Conservation (phyloP, 2,329 filamentous ascomycete genomes). For the Cercospora berteroae region DNA sequence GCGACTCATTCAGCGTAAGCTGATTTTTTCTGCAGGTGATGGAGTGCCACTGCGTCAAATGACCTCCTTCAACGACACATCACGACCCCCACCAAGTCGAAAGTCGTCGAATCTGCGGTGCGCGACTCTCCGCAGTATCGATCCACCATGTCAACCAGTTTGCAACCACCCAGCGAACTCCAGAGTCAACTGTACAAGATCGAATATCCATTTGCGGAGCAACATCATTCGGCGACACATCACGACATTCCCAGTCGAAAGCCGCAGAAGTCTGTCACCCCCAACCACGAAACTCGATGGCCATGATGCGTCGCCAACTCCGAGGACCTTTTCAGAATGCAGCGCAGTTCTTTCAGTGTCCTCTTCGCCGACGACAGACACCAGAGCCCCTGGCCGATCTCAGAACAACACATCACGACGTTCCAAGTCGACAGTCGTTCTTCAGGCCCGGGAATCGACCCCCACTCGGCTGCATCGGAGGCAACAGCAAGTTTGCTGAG, state of each 20-base stretch:
- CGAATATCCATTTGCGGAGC: background rate
- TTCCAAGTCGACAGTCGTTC: background rate
- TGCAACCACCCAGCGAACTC: background rate
- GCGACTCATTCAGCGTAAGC: background rate
- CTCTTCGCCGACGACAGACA: background rate
- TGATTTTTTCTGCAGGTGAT: background rate
- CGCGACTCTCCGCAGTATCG: background rate
- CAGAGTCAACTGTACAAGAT: background rate
- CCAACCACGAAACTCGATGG: background rate
- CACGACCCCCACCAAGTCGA: background rate
- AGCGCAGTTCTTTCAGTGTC: background rate
- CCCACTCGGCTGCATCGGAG: background rate
- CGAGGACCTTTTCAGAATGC: background rate
- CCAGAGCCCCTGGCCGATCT: background rate
- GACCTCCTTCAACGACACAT: background rate
- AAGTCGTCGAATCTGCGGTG: background rate
- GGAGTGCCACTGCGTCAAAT: background rate
- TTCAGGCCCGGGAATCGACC: background rate
- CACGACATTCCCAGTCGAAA: background rate
- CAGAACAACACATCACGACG: conserved; percentile 2
- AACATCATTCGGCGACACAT: background rate
- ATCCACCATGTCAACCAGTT: background rate
- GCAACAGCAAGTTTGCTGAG: background rate
- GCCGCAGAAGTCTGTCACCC: background rate
- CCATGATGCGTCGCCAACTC: background rate